A percentile compares a stretch with the other conserved stretches of the same genome.
Conservation (phyloP, 163 green algal species). For the Coccomyxa subellipsoidea region DNA sequence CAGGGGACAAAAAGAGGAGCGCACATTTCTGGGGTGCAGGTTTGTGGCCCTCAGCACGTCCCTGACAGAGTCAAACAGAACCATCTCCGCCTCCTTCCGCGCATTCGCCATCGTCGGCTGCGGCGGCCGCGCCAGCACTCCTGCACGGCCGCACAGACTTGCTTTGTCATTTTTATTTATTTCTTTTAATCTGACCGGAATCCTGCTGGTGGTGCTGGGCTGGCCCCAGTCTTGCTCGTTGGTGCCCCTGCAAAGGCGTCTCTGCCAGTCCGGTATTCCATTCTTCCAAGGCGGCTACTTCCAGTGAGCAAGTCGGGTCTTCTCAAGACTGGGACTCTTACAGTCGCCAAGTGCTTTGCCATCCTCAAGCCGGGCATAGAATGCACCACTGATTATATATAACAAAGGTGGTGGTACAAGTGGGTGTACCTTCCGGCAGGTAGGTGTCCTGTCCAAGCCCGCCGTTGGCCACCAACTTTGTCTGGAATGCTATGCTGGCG, state of each 20-base stretch:
- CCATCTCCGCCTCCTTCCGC: constrained; percentile 71
- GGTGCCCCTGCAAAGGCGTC: no score
- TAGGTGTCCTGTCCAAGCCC: constrained; percentile 32
- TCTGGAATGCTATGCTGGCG: constrained; percentile 52
- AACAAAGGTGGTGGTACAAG: background rate
- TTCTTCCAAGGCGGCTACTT: no score
- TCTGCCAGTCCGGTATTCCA: no score
- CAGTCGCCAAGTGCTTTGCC: no score
- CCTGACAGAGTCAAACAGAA: constrained; percentile 64
- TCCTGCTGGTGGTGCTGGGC: no score
- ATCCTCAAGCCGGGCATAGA: no score
- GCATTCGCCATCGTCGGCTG: constrained; percentile 66
- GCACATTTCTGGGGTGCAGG: constrained; percentile 12
- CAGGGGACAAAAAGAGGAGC: constrained; percentile 12
- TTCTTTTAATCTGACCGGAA: no score
- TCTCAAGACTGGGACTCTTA: no score
- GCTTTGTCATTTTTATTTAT: no score
- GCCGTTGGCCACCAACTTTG: constrained; percentile 32
- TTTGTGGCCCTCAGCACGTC: constrained; percentile 36
- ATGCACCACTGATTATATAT: no score
- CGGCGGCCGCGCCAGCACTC: constrained; percentile 38
- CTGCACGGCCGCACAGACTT: constrained; percentile 24
- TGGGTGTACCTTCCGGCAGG: constrained; percentile 50
- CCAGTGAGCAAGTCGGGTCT: no score
- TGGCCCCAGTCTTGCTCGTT: no score